A percentile compares a stretch with the other conserved stretches of the same genome.
Evolutionary conservation across 176 grass and related monocot genomes (phyloP).

Genomic region (Cenchrus fungigraminus): DNA sequence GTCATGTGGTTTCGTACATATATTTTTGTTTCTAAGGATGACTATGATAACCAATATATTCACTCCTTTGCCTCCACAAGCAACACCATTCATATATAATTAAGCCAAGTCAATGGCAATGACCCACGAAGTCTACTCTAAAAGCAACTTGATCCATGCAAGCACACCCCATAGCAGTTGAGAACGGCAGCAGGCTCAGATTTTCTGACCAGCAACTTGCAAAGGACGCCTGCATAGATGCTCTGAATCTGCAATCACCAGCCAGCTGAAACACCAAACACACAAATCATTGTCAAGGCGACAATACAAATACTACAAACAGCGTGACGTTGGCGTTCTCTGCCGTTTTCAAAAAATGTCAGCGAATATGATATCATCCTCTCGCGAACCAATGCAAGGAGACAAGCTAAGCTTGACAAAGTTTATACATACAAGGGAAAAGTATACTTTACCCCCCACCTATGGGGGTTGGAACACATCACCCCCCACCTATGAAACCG

Average conservation of each 20-base stretch:
- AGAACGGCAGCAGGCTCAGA: background rate
- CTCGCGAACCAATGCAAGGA: background rate
- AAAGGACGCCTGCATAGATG: background rate
- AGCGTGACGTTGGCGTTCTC: background rate
- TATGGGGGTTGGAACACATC: no score
- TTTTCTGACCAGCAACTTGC: constrained; percentile 37
- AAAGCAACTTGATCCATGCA: constrained; percentile 25
- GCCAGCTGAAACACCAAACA: background rate
- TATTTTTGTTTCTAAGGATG: background rate
- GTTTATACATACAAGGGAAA: background rate
- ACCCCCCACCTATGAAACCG: no score
- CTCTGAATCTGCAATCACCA: constrained; percentile 8
- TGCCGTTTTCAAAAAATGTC: background rate
- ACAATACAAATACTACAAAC: background rate
- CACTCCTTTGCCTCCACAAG: background rate
- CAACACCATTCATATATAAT: background rate
- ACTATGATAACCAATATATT: background rate
- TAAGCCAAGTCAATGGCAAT: constrained; percentile 17
- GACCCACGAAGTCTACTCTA: constrained; percentile 3
- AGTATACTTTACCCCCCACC: no score
- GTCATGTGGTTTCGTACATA: background rate
- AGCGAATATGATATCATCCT: background rate
- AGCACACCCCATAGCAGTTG: background rate
- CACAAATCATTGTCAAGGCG: constrained; percentile 25
- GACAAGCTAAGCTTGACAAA: constrained; percentile 19